A percentile compares a stretch with the other conserved stretches of the same genome.
These are phyloP conservation scores for Holtermanniella nyarrowii DNA, from an alignment of 768 basidiomycete species.

Conservation along the genomic window DNA sequence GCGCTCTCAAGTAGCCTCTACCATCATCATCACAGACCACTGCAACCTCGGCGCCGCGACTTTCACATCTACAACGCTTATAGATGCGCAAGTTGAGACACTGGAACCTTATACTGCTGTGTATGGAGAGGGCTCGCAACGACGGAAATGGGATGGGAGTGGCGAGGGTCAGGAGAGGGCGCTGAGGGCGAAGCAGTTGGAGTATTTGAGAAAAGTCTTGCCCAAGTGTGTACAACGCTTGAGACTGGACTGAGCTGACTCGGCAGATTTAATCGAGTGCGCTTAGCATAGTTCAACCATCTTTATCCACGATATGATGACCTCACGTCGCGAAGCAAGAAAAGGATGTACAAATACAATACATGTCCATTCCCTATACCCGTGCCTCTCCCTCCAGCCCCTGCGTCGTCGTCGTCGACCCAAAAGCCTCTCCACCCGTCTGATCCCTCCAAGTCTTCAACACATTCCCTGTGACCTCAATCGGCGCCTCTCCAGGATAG, in stretches of 20 bases:
- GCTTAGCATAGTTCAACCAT: conserved; percentile 3
- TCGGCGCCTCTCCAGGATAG: conserved; percentile 52
- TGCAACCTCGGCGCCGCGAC: conserved; percentile 59
- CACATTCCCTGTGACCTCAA: conserved; percentile 12
- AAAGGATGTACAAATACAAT: neutral
- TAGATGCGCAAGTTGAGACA: conserved; percentile 49
- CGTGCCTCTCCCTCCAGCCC: neutral
- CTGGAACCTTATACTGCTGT: conserved; percentile 75
- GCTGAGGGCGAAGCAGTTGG: conserved; percentile 73
- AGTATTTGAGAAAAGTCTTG: conserved; percentile 75
- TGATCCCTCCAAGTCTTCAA: conserved; percentile 23
- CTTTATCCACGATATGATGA: no score
- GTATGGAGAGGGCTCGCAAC: conserved; percentile 60
- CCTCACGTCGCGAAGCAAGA: no score
- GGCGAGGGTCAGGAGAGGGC: conserved; percentile 75
- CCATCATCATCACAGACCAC: conserved; percentile 63
- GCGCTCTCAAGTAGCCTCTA: conserved; percentile 70
- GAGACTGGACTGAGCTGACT: neutral
- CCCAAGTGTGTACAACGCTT: conserved; percentile 23
- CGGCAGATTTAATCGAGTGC: conserved; percentile 17
- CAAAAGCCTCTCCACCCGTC: neutral
- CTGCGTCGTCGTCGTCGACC: neutral
- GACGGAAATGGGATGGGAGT: conserved; percentile 73
- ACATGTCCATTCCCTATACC: neutral
- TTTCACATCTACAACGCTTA: conserved; percentile 5